These are phyloP conservation scores for Phytophthora quininea DNA, from an alignment of 352 stramenopile genomes.

Conservation along the genomic window DNA sequence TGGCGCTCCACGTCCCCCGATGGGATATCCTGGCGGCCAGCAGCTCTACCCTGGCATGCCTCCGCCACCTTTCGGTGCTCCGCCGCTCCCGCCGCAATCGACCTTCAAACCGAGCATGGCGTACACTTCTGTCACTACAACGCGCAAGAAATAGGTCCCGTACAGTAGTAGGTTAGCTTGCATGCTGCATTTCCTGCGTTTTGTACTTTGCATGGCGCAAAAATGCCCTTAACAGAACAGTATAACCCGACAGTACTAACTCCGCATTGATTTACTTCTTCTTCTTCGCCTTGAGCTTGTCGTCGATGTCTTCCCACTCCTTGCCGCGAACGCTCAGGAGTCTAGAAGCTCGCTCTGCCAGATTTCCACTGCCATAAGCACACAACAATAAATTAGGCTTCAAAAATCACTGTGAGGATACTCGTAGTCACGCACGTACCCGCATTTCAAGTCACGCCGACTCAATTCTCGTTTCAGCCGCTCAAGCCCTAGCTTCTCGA, in stretches of 20 bases:
- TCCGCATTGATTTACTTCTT: conserved; percentile 18
- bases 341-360: conserved; percentile 89
- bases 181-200: conserved; percentile 21
- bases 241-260: conserved; percentile 13
- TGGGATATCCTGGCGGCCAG: conserved; percentile 32
- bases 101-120: conserved; percentile 82
- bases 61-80: conserved; percentile 35
- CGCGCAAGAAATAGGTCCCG: conserved; percentile 58
- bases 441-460: conserved; percentile 95
- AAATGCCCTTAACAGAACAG: conserved; percentile 32
- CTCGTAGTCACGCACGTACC: conserved; percentile 52
- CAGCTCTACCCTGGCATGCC: conserved; percentile 49
- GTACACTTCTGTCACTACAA: conserved; percentile 76
- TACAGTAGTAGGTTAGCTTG: conserved; percentile 38
- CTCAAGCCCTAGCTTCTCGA: conserved; percentile 91
- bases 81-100: conserved; percentile 43
- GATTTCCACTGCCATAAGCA: conserved; percentile 73
- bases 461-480: conserved; percentile 92
- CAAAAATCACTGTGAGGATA: not conserved
- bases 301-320: conserved; percentile 88
- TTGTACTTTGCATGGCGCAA: conserved; percentile 27
- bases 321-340: conserved; percentile 95
- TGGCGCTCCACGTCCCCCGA: conserved; percentile 38
- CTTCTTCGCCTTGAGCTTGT: conserved; percentile 76
- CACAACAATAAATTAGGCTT: conserved; percentile 9